Evolutionary conservation across 2,329 filamentous ascomycete species (phyloP).

Genomic region (Endothia cerciana): DNA sequence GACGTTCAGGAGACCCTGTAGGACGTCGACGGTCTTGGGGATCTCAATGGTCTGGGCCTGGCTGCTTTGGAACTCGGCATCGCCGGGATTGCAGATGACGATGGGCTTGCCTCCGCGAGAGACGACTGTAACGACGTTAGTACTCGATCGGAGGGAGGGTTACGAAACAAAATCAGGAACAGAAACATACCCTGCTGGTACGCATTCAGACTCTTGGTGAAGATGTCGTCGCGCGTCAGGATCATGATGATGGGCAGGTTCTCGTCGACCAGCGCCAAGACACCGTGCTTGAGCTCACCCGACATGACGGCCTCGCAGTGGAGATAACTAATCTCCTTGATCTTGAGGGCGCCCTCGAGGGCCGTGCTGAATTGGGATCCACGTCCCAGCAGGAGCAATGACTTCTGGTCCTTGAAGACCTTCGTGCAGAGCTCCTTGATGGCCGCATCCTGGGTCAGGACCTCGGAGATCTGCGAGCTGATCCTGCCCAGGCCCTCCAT

Average conservation of each 20-base stretch:
- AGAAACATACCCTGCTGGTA: slow-evolving; percentile 83
- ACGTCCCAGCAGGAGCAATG: slow-evolving; percentile 87
- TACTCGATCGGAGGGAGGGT: neutral
- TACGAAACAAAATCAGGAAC: neutral
- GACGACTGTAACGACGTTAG: slow-evolving; percentile 65
- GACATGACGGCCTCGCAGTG: slow-evolving; percentile 99
- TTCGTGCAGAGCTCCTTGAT: slow-evolving; percentile 95
- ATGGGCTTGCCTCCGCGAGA: slow-evolving; percentile 95
- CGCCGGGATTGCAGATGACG: slow-evolving; percentile 92
- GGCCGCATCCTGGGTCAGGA: slow-evolving; percentile 85
- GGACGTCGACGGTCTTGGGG: slow-evolving; percentile 89
- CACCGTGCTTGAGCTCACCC: slow-evolving; percentile 98
- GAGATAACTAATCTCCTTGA: slow-evolving; percentile 99
- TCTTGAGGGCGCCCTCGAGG: slow-evolving; percentile 96
- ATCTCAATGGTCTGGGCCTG: slow-evolving; percentile 98
- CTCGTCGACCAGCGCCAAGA: slow-evolving; percentile 95
- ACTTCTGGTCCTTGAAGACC: slow-evolving; percentile 97
- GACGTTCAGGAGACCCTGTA: slow-evolving; percentile 97
- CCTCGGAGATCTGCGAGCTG: slow-evolving; percentile 88
- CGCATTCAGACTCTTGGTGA: slow-evolving; percentile 98
- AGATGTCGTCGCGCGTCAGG: slow-evolving; percentile 91
- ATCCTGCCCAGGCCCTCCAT: slow-evolving; percentile 90
- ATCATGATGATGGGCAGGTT: slow-evolving; percentile 99
- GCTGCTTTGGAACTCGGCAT: slow-evolving; percentile 84
- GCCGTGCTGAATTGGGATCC: slow-evolving; percentile 97